Evolutionary conservation across 192 early-diverging fungal genomes (phyloP), one percentile per base, ranked within the genome.

Genomic region (Mortierella alpina): DNA sequence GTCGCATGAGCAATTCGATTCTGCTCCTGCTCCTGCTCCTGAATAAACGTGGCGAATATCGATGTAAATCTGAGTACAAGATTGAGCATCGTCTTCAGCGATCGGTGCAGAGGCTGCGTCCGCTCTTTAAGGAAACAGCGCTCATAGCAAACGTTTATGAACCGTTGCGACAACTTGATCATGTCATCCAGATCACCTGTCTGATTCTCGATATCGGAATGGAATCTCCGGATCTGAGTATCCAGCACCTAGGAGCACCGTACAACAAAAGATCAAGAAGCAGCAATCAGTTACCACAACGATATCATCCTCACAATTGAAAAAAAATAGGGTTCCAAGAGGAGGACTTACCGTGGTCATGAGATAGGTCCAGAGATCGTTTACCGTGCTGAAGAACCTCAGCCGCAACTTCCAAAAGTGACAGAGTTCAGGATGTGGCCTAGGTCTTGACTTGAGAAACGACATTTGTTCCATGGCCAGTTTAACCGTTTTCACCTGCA

Each of bases 341-440:
- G 31, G 31, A 31, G 31, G 3, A 6, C 70, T 72, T 72, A 72
- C 77, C 5, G 77, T 80, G 48, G 56, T 72, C 77, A 80, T 80
- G n/a, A 80, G 51, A 18, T 80, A 80, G 42, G 70, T 80, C 77
- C 77, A 80, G 9, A 80, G 51, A 40, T 80, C 77, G 17, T 80
- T 80, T 18, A 72, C 18, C n/a, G 66, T 61, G 48, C 65, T 64
- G 7, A 80, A 22, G 40, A 80, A 64, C 6, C 66, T 22, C 47
- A 80, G 17, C 20, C 77, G 50, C 70, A 80, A 31, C 39, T 72
- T 80, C 55, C 69, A 72, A 54, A 80, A 68, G 6, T 51, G 31
- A 7, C 60, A 15, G 5, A 72, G 39, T 15, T 70, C 68, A 6
- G 63, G 40, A 23, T 40, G 57, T 3, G 22, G 64, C 14, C 12